phyloP scores from a whole-genome alignment of 768 basidiomycete genomes.

The Sistotremastrum niveocremeum region DNA sequence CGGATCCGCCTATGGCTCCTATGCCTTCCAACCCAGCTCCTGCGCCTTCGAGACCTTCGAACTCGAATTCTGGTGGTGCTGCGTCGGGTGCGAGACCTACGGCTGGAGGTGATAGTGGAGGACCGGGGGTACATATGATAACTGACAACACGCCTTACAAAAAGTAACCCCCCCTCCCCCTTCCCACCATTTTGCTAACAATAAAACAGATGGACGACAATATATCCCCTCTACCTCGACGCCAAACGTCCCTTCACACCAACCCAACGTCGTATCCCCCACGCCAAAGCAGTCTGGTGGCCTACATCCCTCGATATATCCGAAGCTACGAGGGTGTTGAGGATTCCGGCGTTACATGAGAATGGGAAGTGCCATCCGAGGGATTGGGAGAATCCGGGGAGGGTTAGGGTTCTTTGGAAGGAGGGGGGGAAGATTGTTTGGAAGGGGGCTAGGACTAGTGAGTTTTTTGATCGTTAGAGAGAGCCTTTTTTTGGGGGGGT shows the following conservation, averaged over 20 bases:
- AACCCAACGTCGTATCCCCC: conserved; percentile 69
- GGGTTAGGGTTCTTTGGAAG: conserved; percentile 89
- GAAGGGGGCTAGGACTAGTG: conserved; percentile 61
- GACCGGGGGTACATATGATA: conserved; percentile 25
- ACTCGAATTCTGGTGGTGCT: too few relatives aligned
- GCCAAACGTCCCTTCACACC: conserved; percentile 81
- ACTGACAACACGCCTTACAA: conserved; percentile 77
- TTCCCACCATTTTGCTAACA: background rate
- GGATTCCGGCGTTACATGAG: conserved; percentile 76
- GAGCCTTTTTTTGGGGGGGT: background rate
- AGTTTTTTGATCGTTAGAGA: conserved; percentile 14
- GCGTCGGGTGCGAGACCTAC: background rate
- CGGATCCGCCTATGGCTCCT: conserved; percentile 29
- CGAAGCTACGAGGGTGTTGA: conserved; percentile 63
- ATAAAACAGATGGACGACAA: conserved; percentile 69
- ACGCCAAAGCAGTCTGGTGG: conserved; percentile 83
- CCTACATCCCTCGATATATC: conserved; percentile 89
- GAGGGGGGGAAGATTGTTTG: conserved; percentile 59
- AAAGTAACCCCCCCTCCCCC: conserved; percentile 34
- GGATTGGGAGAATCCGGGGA: conserved; percentile 97
- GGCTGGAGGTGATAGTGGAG: conserved; percentile 2
- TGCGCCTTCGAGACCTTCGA: conserved; percentile 19
- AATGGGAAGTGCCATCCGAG: conserved; percentile 83
- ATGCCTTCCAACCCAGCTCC: too few relatives aligned
- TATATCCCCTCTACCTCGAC: conserved; percentile 96